Evolutionary conservation across 1,284 basidiomycete species (phyloP).

Genomic region (Austroboletus niveus): DNA sequence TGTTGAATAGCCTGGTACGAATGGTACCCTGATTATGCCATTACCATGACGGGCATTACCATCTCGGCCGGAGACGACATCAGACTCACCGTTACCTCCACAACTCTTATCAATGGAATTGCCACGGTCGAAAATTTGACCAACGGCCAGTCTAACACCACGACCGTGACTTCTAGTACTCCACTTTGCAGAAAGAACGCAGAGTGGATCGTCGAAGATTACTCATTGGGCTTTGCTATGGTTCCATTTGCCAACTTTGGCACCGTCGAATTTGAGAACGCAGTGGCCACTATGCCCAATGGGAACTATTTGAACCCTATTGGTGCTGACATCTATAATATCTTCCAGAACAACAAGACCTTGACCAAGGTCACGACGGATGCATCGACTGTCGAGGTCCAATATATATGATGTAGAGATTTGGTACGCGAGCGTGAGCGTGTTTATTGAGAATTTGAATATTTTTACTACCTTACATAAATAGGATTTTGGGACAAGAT

Average conservation of each 20-base stretch:
- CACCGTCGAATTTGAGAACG: background rate
- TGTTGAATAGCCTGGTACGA: background rate
- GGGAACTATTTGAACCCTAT: background rate
- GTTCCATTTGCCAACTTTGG: constrained; percentile 1
- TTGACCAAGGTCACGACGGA: background rate
- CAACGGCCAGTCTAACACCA: background rate
- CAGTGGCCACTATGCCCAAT: background rate
- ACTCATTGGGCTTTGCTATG: background rate
- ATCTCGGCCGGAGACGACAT: constrained; percentile 1
- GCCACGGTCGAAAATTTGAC: constrained; percentile 2
- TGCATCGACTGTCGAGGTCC: background rate
- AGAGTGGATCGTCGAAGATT: constrained; percentile 11
- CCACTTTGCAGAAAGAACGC: constrained; percentile 5
- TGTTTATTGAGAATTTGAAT: no score
- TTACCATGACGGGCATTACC: background rate
- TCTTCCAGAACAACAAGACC: background rate
- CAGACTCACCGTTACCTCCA: background rate
- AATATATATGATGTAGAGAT: background rate
- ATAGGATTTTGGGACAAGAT: no score
- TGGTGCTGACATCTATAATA: background rate
- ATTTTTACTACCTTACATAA: no score
- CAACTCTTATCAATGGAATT: background rate
- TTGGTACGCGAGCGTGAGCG: no score
- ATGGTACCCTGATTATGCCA: background rate
- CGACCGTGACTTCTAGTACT: background rate